Conservation (phyloP, 805 yeast species). For the Lachancea sp. region DNA sequence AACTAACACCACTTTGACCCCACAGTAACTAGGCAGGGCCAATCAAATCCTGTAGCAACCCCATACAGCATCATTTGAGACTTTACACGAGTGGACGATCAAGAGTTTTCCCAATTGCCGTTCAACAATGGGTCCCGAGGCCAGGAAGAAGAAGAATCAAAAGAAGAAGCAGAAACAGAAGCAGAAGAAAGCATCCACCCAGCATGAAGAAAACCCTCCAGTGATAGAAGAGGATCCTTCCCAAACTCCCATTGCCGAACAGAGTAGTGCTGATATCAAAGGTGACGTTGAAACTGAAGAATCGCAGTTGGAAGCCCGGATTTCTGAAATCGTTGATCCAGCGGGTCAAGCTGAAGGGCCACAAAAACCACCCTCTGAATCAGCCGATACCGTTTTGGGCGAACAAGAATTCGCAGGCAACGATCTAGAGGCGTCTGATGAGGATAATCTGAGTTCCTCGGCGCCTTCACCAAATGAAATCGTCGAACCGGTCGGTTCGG, state of each 20-base stretch:
- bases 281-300: not conserved
- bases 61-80: too few relatives aligned
- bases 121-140: slow-evolving; percentile 28
- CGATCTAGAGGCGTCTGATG: not conserved
- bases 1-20: too few relatives aligned
- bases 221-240: not conserved
- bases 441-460: not conserved
- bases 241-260: not conserved
- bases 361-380: not conserved
- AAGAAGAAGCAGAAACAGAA: slow-evolving; percentile 32
- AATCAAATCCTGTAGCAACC: not conserved
- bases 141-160: slow-evolving; percentile 31
- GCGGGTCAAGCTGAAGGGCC: not conserved
- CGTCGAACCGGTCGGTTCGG: too few relatives aligned
- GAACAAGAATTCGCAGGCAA: not conserved
- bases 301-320: not conserved
- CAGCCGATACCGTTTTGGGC: not conserved
- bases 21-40: not conserved
- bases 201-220: not conserved
- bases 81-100: not conserved
- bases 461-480: too few relatives aligned
- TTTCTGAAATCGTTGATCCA: not conserved
- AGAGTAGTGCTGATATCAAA: not conserved
- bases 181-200: slow-evolving; percentile 23
- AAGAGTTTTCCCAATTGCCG: not conserved